phyloP scores from a whole-genome alignment of 202 grass and related monocot species.

The Tripidium arundinaceum region DNA sequence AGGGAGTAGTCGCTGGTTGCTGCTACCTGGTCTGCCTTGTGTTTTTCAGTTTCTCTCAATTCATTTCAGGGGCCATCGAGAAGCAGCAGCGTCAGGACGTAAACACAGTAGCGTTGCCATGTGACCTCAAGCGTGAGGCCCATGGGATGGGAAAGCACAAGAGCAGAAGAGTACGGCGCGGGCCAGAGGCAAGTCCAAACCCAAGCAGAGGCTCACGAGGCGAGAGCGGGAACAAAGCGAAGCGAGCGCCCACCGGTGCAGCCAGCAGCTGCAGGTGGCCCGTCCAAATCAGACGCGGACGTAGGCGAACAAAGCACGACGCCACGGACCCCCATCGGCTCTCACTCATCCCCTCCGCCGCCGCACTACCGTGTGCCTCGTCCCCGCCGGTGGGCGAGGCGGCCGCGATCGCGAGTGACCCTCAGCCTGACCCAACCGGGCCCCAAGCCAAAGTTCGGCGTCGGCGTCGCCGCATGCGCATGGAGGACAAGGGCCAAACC shows the following conservation, averaged over 20 bases:
- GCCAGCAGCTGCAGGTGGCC: conserved; percentile 1
- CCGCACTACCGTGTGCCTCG: not conserved
- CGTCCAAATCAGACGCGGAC: conserved; percentile 31
- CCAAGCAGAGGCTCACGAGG: no score
- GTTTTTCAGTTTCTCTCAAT: no score
- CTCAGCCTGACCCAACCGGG: not conserved
- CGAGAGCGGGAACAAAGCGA: not conserved
- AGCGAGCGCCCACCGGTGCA: not conserved
- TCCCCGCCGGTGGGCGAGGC: not conserved
- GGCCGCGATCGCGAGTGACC: not conserved
- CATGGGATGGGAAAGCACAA: no score
- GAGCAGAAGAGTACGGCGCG: no score
- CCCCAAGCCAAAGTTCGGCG: not conserved
- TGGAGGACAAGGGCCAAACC: not conserved
- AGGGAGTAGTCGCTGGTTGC: no score
- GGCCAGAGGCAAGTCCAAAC: not conserved
- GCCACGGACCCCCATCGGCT: not conserved
- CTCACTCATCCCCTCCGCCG: not conserved
- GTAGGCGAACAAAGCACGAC: not conserved
- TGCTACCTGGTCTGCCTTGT: no score
- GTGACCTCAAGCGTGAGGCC: not conserved
- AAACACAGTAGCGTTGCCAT: no score
- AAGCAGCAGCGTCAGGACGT: not conserved
- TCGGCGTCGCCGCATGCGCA: no score
- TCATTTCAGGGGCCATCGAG: no score